Evolutionary conservation across 140 eudicot species (phyloP), one percentile per base, ranked within the genome.

Genomic region (Eryngium alpinum): DNA sequence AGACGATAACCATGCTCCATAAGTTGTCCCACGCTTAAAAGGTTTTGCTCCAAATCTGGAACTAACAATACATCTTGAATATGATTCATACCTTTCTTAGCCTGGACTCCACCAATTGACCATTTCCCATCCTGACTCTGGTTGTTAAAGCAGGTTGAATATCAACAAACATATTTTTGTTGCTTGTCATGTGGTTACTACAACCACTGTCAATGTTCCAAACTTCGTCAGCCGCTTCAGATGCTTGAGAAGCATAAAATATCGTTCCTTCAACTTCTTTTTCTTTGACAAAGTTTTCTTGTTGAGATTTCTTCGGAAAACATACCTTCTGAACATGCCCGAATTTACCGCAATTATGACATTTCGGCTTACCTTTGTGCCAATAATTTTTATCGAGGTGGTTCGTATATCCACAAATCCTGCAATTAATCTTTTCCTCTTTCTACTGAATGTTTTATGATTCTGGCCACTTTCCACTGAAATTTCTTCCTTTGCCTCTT

Each of bases 351-450:
- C 65, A 50, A n/a, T 76, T 21, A 29, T 24, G 27, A 50, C 63
- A 50, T 50, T 76, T 57, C 9, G 62, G 63, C 65, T 46, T 76
- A 16, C 80, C 80, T 76, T 76, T 49, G 25, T 49, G 38, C 65
- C 65, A 50, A 76, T 33, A 50, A 24, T 50, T 7, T 21, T 49
- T 27, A 10, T n/a, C 51, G 5, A 27, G 24, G 34, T 76, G 63
- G 25, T 76, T 76, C 12, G 80, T n/a, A 14, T 22, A 43, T 6
- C 51, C 29, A 16, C 65, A 76, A 19, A 76, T 76, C 21, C 56
- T 24, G 34, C 80, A 76, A 38, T 18, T 53, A 6, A 10, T 9
- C 1, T 53, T 53, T 10, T 53, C 60, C 12, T 53, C 60, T 17
- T 18, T 53, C 12, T 53, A 17, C 12, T 53, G 60, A 53, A 18